phyloP scores from a whole-genome alignment of 352 stramenopile species.

The Pythium phragmitis region DNA sequence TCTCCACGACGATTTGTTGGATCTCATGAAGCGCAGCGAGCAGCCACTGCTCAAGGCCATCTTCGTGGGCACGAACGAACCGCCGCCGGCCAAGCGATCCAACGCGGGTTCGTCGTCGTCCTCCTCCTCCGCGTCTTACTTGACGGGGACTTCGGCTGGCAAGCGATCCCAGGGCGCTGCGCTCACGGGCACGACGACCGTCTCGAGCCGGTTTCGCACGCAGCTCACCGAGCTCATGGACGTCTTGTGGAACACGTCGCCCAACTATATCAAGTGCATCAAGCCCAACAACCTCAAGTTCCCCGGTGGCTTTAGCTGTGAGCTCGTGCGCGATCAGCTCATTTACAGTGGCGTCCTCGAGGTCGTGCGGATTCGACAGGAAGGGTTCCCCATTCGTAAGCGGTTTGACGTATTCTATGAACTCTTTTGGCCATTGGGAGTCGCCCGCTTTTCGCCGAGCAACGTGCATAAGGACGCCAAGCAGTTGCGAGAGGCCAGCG shows the following conservation, averaged over 20 bases:
- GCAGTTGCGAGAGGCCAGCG: slow-evolving; percentile 36
- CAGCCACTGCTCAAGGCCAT: slow-evolving; percentile 69
- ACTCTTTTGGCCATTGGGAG: slow-evolving; percentile 54
- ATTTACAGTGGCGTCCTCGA: slow-evolving; percentile 92
- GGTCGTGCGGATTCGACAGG: slow-evolving; percentile 91
- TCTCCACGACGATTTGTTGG: slow-evolving; percentile 84
- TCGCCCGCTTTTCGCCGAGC: slow-evolving; percentile 30
- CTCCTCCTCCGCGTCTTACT: neutral
- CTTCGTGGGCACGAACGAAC: slow-evolving; percentile 30
- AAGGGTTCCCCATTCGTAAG: slow-evolving; percentile 89
- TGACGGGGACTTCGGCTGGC: neutral
- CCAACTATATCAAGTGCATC: slow-evolving; percentile 94
- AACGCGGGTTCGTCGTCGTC: slow-evolving; percentile 9
- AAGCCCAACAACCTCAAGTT: slow-evolving; percentile 95
- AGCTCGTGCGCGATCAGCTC: slow-evolving; percentile 89
- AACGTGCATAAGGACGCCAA: slow-evolving; percentile 27
- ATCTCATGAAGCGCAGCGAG: slow-evolving; percentile 64
- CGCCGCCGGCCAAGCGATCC: slow-evolving; percentile 13
- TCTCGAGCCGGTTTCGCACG: slow-evolving; percentile 73
- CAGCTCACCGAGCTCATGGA: slow-evolving; percentile 84
- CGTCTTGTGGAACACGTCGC: slow-evolving; percentile 83
- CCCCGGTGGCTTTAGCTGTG: slow-evolving; percentile 83
- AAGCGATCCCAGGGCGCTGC: slow-evolving; percentile 19
- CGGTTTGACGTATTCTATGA: slow-evolving; percentile 75
- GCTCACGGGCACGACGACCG: slow-evolving; percentile 60